Conservation (phyloP, 2,329 filamentous ascomycete species). For the Coniochaeta prunicola region DNA sequence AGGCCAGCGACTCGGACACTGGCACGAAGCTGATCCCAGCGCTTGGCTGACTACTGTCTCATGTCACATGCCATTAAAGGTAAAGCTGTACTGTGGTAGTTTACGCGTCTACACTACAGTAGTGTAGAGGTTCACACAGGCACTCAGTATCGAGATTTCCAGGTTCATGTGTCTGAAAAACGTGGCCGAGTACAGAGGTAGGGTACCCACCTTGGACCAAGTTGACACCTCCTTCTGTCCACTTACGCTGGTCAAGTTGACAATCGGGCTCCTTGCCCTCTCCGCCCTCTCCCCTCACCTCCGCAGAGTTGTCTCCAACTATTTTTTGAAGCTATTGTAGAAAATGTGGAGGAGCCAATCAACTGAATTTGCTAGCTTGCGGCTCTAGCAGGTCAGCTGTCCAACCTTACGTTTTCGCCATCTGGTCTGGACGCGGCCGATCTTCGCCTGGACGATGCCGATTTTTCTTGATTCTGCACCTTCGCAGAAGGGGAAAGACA, state of each 20-base stretch:
- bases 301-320: background rate
- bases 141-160: background rate
- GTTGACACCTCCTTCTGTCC: background rate
- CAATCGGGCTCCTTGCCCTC: background rate
- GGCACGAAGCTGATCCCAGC: background rate
- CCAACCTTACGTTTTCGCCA: background rate
- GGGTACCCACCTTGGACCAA: background rate
- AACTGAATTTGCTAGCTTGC: conserved; percentile 1
- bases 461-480: background rate
- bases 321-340: background rate
- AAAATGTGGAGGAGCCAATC: conserved; percentile 2
- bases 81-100: background rate
- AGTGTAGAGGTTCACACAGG: too few species aligned
- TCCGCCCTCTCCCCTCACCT: conserved; percentile 1
- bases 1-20: too few species aligned
- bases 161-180: background rate
- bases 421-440: background rate
- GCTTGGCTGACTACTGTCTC: background rate
- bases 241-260: background rate
- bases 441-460: background rate
- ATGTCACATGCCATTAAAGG: conserved; percentile 1
- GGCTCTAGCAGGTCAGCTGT: background rate
- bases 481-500: background rate
- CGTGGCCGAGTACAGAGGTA: too few species aligned
- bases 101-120: background rate